Evolutionary conservation across 148 eudicot species (phyloP).

Genomic region (Silene conica): DNA sequence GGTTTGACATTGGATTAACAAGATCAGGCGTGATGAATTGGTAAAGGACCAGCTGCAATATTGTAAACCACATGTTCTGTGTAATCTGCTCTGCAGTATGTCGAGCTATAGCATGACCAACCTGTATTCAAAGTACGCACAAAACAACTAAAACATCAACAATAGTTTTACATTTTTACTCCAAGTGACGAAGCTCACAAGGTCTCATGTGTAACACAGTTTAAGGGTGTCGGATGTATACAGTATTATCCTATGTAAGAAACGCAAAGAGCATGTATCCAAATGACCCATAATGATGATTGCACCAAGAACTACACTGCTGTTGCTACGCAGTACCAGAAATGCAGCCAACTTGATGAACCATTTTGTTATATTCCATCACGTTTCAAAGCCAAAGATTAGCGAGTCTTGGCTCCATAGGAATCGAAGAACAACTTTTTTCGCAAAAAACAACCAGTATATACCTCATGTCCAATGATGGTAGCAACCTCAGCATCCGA

Average conservation of each 20-base stretch:
- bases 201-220: no score
- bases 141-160: neutral
- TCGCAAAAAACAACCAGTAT: neutral
- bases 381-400: no score
- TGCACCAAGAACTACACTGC: no score
- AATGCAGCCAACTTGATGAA: no score
- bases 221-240: no score
- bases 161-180: no score
- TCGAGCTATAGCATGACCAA: constrained; percentile 88
- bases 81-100: constrained; percentile 78
- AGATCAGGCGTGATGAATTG: constrained; percentile 77
- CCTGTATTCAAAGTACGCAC: constrained; percentile 34
- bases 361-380: no score
- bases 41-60: constrained; percentile 63
- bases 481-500: constrained; percentile 83
- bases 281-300: no score
- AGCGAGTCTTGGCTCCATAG: neutral
- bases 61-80: constrained; percentile 66
- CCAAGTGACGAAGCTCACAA: no score
- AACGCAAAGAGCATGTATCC: no score
- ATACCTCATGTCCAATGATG: constrained; percentile 88
- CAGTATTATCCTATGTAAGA: no score
- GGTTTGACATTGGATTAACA: constrained; percentile 64
- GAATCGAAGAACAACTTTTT: neutral
- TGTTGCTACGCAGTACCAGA: no score